Evolutionary conservation across 768 basidiomycete species (phyloP), one percentile per base, ranked within the genome.

Genomic region (Suillus fuscotomentosus): DNA sequence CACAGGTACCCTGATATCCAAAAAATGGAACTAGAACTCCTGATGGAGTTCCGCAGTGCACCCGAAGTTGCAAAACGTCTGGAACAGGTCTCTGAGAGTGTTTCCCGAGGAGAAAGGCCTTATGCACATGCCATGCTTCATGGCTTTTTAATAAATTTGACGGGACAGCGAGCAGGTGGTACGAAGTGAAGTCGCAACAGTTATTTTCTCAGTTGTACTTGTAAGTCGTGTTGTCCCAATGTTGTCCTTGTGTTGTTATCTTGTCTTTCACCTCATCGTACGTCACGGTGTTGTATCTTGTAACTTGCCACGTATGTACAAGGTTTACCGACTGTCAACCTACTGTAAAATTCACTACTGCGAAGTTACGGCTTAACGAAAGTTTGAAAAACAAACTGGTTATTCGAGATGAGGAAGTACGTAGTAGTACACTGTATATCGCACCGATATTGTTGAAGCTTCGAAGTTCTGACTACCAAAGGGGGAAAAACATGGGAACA

Each of bases 1-100:
- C 43, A 54, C 27, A 74, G 72, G 61, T 66, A 73, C 15, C 53
- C 62, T 8, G 64, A 63, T 2, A 65, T 73, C 60, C 70, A n/a
- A 45, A 20, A 63, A 20, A 53, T 60, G 54, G 31, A 54, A 34
- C 31, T 54, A 54, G 53, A 54, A n/a, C 11, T 34, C 53, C 31
- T 54, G 34, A 11, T 54, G 10, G 10, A 54, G 20, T 54, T 54
- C 31, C 53, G 53, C 20, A 54, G 31, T 17, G 5, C 53, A 34
- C 20, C 53, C 6, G 53, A 54, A 54, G 53, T 54, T n/a, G 20
- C 53, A 34, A n/a, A 9, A 13, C 31, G 53, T n/a, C 53, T 54
- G 31, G 11, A 20, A 11, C 31, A 3, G 20, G 5, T 34, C 20
- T 20, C 34, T 54, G 31, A 13, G 34, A 10, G 20, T 20, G 53